A percentile compares a stretch with the other conserved stretches of the same genome.
Conservation (phyloP, 345 rosid species). For the Mangifera indica region DNA sequence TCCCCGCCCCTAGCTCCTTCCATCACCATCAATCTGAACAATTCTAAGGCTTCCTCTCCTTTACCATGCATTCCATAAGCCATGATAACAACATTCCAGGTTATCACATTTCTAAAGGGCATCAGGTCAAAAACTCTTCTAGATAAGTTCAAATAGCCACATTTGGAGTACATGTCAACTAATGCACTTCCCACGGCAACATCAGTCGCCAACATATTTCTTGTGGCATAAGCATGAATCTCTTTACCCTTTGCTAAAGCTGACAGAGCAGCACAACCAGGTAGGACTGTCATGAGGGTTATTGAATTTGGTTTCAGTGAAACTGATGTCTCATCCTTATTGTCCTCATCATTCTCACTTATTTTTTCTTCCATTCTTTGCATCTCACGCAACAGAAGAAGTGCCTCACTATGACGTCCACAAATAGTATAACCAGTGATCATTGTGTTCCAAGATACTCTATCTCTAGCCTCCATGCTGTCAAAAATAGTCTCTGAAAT, state of each 20-base stretch:
- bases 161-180: constrained; percentile 93
- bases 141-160: constrained; percentile 61
- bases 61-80: constrained; percentile 94
- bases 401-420: constrained; percentile 56
- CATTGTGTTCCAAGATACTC: constrained; percentile 89
- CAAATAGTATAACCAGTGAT: constrained; percentile 66
- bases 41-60: constrained; percentile 60
- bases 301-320: constrained; percentile 62
- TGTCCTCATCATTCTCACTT: constrained; percentile 3
- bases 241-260: constrained; percentile 84
- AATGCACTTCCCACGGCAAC: constrained; percentile 90
- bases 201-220: constrained; percentile 59
- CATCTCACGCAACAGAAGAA: constrained; percentile 61
- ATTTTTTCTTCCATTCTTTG: constrained; percentile 37
- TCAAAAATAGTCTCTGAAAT: constrained; percentile 56
- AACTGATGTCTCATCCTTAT: constrained; percentile 25
- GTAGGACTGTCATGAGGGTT: constrained; percentile 84
- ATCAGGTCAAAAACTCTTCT: constrained; percentile 64
- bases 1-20: constrained; percentile 27
- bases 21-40: constrained; percentile 54
- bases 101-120: constrained; percentile 61
- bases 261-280: constrained; percentile 72
- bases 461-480: constrained; percentile 61
- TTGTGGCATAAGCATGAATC: constrained; percentile 82
- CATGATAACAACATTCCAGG: constrained; percentile 92